Conservation (phyloP, 2,329 filamentous ascomycete species). For the Phoma herbarum region DNA sequence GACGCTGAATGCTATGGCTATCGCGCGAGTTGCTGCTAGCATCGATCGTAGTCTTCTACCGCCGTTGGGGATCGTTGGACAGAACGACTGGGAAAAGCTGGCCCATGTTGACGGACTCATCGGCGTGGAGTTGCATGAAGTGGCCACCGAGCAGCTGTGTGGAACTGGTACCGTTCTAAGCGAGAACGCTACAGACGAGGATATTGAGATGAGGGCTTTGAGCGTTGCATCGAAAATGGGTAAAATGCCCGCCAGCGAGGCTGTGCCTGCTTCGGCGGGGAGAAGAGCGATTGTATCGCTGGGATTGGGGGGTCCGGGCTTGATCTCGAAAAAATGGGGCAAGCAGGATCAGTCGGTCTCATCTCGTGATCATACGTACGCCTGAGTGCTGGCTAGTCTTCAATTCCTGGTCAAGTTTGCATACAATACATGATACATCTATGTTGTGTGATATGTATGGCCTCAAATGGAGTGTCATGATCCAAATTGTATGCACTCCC, state of each 20-base stretch:
- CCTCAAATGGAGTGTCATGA: no score
- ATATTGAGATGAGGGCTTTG: background rate
- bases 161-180: background rate
- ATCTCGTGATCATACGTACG: background rate
- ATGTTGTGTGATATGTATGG: no score
- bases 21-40: conserved; percentile 10
- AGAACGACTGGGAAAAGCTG: background rate
- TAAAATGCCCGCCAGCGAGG: background rate
- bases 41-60: background rate
- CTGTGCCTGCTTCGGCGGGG: background rate
- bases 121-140: background rate
- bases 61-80: background rate
- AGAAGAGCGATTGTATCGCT: background rate
- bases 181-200: background rate
- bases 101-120: background rate
- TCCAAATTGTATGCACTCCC: no score
- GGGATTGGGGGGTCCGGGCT: background rate
- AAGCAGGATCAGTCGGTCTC: background rate
- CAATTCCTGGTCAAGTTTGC: no score
- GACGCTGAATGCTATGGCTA: conserved; percentile 16
- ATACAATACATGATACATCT: no score
- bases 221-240: background rate
- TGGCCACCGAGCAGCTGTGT: background rate
- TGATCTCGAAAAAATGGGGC: background rate
- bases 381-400: background rate